Conservation (phyloP, 495 filamentous ascomycete genomes). For the Aspergillus wentii region DNA sequence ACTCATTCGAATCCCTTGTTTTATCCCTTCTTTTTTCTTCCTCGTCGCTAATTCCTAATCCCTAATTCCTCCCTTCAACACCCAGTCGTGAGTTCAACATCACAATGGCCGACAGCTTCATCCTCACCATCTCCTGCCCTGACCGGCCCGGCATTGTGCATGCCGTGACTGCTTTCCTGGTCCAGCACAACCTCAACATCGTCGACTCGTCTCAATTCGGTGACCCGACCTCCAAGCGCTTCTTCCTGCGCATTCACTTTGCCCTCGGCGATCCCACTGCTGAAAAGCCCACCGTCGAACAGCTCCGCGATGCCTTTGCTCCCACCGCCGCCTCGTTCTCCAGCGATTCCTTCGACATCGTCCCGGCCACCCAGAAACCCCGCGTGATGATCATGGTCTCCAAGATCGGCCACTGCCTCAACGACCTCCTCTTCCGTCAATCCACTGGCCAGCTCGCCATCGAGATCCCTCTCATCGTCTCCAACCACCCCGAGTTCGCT, state of each 20-base stretch:
- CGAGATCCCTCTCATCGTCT: constrained; percentile 62
- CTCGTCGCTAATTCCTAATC: neutral
- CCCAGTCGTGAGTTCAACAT: constrained; percentile 29
- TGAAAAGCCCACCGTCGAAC: constrained; percentile 35
- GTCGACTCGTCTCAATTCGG: constrained; percentile 71
- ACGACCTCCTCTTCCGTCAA: constrained; percentile 72
- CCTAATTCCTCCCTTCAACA: constrained; percentile 2
- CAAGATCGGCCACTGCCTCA: constrained; percentile 76
- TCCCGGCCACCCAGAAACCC: constrained; percentile 56
- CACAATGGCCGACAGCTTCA: constrained; percentile 47
- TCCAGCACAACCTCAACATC: constrained; percentile 63
- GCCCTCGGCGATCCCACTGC: constrained; percentile 34
- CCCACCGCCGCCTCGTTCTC: constrained; percentile 50
- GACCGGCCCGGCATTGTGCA: constrained; percentile 73
- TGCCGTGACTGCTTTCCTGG: constrained; percentile 67
- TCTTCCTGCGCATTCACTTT: constrained; percentile 79
- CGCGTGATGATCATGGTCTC: constrained; percentile 75
- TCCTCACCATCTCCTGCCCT: constrained; percentile 70
- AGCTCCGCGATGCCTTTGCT: constrained; percentile 41
- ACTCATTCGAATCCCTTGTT: neutral
- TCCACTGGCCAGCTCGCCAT: constrained; percentile 55
- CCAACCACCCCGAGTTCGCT: constrained; percentile 69
- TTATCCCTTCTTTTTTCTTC: neutral
- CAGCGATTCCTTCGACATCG: constrained; percentile 61
- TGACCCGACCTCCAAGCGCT: constrained; percentile 57